Evolutionary conservation across 164 flowering plant genomes (phyloP), one percentile per base, ranked within the genome.

Genomic region (Pachysandra terminalis): DNA sequence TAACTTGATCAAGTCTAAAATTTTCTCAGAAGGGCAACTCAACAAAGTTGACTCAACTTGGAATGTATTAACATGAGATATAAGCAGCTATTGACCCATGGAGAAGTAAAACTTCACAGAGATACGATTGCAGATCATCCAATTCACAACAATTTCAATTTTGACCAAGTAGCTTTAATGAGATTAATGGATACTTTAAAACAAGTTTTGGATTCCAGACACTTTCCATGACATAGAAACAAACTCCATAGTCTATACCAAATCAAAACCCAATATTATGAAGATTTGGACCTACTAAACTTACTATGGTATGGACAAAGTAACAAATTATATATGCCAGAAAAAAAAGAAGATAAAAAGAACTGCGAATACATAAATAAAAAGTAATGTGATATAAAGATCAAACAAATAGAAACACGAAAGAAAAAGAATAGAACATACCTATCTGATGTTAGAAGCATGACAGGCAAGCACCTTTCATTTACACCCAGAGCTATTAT

Each of bases 371-470:
- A 40, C 49, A 26, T 19, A 2, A 40, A 23, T 32, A 55, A 10
- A 23, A 56, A 59, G 15, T 6, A 37, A 45, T 19, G n/a, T 37
- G 7, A 13, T 25, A 21, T 6, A 10, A 19, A 23, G 8, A 35
- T 60, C 21, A 37, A 51, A 12, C 6, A 73, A 24, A 64, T 0
- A 57, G 23, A 5, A 68, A 48, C 25, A 48, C n/a, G n/a, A 56
- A 24, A 24, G 17, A 41, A 16, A 28, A 61, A 26, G 53, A 6
- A 22, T n/a, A 13, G 4, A 25, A 65, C 59, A 68, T 68, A 90
- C 98, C 98, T 81, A 74, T 95, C 94, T 9, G 98, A 90, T 56
- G 97, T 90, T 15, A 86, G 77, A 66, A 95, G 85, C 61, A 95
- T 73, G 68, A 95, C 79, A 27, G 97, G 97, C 26, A 95, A 72